Conservation (phyloP, 192 early-diverging fungal species). For the Linnemannia exigua region DNA sequence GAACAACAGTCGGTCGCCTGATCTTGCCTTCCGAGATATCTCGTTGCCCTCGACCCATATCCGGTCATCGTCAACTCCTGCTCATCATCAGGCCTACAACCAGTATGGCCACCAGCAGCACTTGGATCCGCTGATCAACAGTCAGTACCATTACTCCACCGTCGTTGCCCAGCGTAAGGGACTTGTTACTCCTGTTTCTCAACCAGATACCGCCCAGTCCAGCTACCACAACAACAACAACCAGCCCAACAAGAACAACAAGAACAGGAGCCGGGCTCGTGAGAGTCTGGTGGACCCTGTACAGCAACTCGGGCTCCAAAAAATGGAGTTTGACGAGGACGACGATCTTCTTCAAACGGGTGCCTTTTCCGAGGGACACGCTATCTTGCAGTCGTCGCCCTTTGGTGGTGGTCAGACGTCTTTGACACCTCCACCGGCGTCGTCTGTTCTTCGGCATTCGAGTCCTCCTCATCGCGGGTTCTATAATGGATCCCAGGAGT, state of each 20-base stretch:
- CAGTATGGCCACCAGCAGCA: slow-evolving; percentile 17
- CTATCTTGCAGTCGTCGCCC: neutral
- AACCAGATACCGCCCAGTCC: slow-evolving; percentile 29
- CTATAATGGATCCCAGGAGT: neutral
- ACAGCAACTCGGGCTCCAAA: slow-evolving; percentile 9
- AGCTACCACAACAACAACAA: slow-evolving; percentile 5
- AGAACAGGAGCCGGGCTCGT: slow-evolving; percentile 5
- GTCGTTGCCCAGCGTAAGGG: slow-evolving; percentile 14
- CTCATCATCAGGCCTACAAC: neutral
- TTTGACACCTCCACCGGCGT: slow-evolving; percentile 35
- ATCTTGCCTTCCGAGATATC: slow-evolving; percentile 38
- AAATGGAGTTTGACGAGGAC: slow-evolving; percentile 12
- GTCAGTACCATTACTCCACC: neutral
- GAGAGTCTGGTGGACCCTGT: slow-evolving; percentile 48
- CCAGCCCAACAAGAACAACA: slow-evolving; percentile 1
- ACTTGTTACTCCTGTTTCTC: slow-evolving; percentile 35
- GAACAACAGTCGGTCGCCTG: slow-evolving; percentile 11
- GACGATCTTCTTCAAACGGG: neutral
- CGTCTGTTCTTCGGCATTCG: slow-evolving; percentile 37
- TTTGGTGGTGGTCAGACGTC: slow-evolving; percentile 27
- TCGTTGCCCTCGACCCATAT: slow-evolving; percentile 39
- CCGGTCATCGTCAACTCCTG: neutral
- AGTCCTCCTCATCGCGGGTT: slow-evolving; percentile 17
- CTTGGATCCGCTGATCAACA: neutral
- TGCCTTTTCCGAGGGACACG: neutral